Evolutionary conservation across 2,329 filamentous ascomycete species (phyloP).

Genomic region (Aspergillus tubingensis): DNA sequence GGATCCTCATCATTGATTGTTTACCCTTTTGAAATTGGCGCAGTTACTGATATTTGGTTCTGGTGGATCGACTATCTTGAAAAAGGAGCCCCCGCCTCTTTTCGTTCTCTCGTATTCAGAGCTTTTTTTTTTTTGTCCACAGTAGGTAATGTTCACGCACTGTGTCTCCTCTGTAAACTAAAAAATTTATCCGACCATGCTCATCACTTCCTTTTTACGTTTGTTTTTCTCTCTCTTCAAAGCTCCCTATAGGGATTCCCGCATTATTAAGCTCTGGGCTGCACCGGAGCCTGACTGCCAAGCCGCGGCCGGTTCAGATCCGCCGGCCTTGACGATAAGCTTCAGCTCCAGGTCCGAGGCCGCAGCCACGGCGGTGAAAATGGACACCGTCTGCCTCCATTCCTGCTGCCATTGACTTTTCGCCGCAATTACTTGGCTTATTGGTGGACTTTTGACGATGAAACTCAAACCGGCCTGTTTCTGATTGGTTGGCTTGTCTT

Average conservation of each 20-base stretch:
- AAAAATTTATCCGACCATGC: neutral
- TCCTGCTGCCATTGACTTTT: neutral
- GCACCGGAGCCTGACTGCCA: neutral
- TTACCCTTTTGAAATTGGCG: neutral
- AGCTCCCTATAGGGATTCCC: neutral
- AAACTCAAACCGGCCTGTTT: neutral
- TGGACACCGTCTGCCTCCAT: neutral
- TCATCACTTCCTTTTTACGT: neutral
- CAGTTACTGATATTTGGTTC: neutral
- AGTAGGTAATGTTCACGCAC: too few relatives aligned
- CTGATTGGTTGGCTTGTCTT: neutral
- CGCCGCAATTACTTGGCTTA: neutral
- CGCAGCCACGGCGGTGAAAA: neutral
- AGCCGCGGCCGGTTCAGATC: neutral
- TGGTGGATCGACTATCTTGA: neutral
- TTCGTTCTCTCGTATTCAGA: too few relatives aligned
- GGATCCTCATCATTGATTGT: neutral
- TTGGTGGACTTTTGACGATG: neutral
- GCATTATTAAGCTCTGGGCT: neutral
- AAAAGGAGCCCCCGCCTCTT: too few relatives aligned
- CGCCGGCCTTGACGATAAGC: neutral
- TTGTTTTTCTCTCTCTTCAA: too few relatives aligned
- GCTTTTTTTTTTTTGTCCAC: too few relatives aligned
- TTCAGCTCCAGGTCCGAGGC: constrained; percentile 1
- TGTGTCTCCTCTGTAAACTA: neutral